Conservation (phyloP, 2,329 filamentous ascomycete genomes). For the Fusarium algeriense region DNA sequence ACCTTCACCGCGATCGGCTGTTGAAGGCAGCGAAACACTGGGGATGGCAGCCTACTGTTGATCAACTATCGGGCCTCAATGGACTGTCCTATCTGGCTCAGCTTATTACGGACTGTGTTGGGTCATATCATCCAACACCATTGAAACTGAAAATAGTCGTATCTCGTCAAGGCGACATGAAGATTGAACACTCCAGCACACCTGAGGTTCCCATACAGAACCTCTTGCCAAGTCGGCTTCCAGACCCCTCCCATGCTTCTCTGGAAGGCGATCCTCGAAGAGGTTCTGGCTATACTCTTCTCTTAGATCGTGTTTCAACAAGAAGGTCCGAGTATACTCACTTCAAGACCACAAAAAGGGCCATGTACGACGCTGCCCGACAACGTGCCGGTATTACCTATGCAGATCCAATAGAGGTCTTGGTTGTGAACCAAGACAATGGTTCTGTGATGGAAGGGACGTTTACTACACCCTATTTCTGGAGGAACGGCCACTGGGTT, state of each 20-base stretch:
- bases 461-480: conserved; percentile 85
- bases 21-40: conserved; percentile 71
- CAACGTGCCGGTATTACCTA: conserved; percentile 67
- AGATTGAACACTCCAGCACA: conserved; percentile 55
- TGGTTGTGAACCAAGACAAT: conserved; percentile 73
- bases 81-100: conserved; percentile 59
- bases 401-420: conserved; percentile 73
- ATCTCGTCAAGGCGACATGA: conserved; percentile 60
- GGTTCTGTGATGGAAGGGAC: conserved; percentile 86
- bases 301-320: conserved; percentile 59
- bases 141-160: conserved; percentile 69
- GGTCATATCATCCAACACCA: conserved; percentile 50
- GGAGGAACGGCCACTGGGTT: conserved; percentile 78
- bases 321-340: conserved; percentile 75
- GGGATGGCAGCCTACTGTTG: conserved; percentile 63
- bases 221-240: conserved; percentile 69
- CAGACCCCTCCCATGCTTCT: conserved; percentile 54
- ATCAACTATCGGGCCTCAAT: conserved; percentile 57
- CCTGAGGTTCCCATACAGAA: conserved; percentile 60
- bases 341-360: conserved; percentile 85
- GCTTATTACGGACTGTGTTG: conserved; percentile 53
- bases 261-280: conserved; percentile 45
- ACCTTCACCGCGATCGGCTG: conserved; percentile 82
- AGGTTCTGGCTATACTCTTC: conserved; percentile 55
- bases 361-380: conserved; percentile 78